Percentiles rank a stretch among this genome's conserved stretches.
Conservation (phyloP, 2,329 filamentous ascomycete genomes). For the Paecilomyces sp. region DNA sequence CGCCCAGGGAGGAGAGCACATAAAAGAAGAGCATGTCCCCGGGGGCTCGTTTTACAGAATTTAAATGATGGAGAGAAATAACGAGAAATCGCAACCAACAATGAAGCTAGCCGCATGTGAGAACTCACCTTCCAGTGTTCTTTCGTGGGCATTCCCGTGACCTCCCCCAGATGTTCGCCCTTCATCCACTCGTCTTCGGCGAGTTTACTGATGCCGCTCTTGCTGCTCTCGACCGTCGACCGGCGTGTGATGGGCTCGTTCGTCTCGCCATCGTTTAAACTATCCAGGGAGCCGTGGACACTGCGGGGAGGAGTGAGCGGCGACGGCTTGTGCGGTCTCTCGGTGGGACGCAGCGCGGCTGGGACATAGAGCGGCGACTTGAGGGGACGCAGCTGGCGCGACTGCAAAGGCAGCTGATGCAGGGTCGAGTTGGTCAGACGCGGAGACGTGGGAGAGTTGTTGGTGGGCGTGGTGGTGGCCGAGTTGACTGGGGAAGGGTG, state of each 20-base stretch:
- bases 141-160: constrained; percentile 53
- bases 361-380: constrained; percentile 58
- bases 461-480: constrained; percentile 43
- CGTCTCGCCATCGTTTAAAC: constrained; percentile 29
- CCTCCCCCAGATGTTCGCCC: constrained; percentile 45
- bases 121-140: constrained; percentile 59
- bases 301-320: constrained; percentile 46
- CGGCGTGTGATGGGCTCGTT: constrained; percentile 29
- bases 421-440: constrained; percentile 31
- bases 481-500: constrained; percentile 41
- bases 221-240: constrained; percentile 34
- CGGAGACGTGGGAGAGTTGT: constrained; percentile 49
- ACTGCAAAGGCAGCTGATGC: constrained; percentile 35
- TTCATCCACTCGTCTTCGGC: constrained; percentile 48
- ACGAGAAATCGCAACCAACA: constrained; percentile 5
- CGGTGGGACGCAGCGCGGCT: constrained; percentile 55
- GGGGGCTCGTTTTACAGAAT: background rate
- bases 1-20: background rate
- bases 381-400: constrained; percentile 51
- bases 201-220: constrained; percentile 38
- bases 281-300: constrained; percentile 49
- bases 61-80: background rate
- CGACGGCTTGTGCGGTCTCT: constrained; percentile 41
- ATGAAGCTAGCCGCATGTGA: background rate
- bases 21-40: background rate